A percentile compares a stretch with the other conserved stretches of the same genome.
phyloP scores from a whole-genome alignment of 2,329 filamentous ascomycete species.

The Cephalotrichum gorgonifer region DNA sequence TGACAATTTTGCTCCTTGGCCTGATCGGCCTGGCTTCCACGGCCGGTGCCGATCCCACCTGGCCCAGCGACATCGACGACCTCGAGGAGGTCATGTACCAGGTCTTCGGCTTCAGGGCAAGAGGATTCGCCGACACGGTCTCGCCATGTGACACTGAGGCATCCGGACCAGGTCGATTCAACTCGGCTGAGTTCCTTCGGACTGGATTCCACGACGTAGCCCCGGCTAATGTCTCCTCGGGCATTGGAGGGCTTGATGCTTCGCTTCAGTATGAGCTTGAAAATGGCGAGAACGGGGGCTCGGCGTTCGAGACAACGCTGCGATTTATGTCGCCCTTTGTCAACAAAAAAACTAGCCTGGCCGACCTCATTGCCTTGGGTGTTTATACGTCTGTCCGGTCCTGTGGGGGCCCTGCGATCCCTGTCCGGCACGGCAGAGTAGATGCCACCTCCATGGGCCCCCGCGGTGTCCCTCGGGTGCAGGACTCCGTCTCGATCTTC shows the following conservation, averaged over 20 bases:
- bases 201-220: slow-evolving; percentile 54
- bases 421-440: slow-evolving; percentile 40
- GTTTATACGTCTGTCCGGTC: slow-evolving; percentile 47
- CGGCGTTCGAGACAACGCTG: slow-evolving; percentile 42
- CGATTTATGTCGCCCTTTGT: slow-evolving; percentile 43
- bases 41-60: slow-evolving; percentile 40
- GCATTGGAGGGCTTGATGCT: slow-evolving; percentile 45
- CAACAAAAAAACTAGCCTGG: slow-evolving; percentile 37
- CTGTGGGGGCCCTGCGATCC: slow-evolving; percentile 46
- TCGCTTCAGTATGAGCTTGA: slow-evolving; percentile 50
- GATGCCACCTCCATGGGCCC: slow-evolving; percentile 39
- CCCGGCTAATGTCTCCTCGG: slow-evolving; percentile 36
- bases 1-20: slow-evolving; percentile 17
- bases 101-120: slow-evolving; percentile 39
- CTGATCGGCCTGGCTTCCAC: slow-evolving; percentile 23
- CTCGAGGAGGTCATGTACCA: slow-evolving; percentile 56
- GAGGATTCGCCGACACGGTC: slow-evolving; percentile 45
- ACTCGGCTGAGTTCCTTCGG: slow-evolving; percentile 52
- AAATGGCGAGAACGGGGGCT: slow-evolving; percentile 44
- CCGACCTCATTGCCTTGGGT: slow-evolving; percentile 48
- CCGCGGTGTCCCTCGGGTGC: slow-evolving; percentile 26
- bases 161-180: slow-evolving; percentile 42
- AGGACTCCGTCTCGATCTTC: slow-evolving; percentile 42
- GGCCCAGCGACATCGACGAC: slow-evolving; percentile 50
- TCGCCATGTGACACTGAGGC: slow-evolving; percentile 45